A percentile compares a stretch with the other conserved stretches of the same genome.
Evolutionary conservation across 345 rosid genomes (phyloP).

Genomic region (Bretschneidera sinensis): DNA sequence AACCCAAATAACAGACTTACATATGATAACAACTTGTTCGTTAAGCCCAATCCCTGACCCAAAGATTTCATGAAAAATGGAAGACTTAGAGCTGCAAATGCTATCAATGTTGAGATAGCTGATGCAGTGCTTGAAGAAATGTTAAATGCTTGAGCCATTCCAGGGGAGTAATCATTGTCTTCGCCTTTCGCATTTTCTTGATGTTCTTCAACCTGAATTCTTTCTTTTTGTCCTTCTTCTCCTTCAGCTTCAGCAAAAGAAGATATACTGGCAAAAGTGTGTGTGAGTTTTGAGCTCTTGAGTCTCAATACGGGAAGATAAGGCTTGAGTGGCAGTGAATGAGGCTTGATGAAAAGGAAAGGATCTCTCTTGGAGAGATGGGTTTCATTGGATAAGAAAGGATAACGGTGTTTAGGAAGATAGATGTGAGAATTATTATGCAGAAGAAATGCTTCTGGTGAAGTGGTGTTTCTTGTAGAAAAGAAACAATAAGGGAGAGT

Average conservation of each 20-base stretch:
- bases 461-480: constrained; percentile 43
- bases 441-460: constrained; percentile 24
- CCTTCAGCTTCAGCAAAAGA: constrained; percentile 68
- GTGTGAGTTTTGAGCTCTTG: constrained; percentile 23
- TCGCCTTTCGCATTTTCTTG: constrained; percentile 22
- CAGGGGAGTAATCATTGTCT: constrained; percentile 37
- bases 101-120: constrained; percentile 58
- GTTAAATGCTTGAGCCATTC: constrained; percentile 78
- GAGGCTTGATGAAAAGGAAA: constrained; percentile 25
- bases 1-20: constrained; percentile 76
- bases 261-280: constrained; percentile 62
- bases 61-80: constrained; percentile 76
- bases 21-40: constrained; percentile 66
- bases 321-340: constrained; percentile 26
- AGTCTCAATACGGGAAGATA: constrained; percentile 28
- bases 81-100: constrained; percentile 60
- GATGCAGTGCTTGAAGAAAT: constrained; percentile 67
- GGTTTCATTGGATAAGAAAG: constrained; percentile 28
- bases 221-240: constrained; percentile 38
- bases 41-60: constrained; percentile 51
- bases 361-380: constrained; percentile 25
- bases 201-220: constrained; percentile 25
- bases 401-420: constrained; percentile 30
- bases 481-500: constrained; percentile 56
- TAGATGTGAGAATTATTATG: constrained; percentile 36